phyloP scores from a whole-genome alignment of 176 grass and related monocot genomes.

The maize (Zea mays) region Zm-B73-REFERENCE-NAM-5.0 NC_050102.1:143327501-143328000 shows the following conservation, averaged over 20 bases:
- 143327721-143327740: slow-evolving; percentile 13
- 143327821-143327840: slow-evolving; percentile 50
- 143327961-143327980: neutral
- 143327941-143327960: neutral
- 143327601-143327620: neutral
- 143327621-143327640: neutral
- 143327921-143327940: slow-evolving; percentile 12
- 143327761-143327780: slow-evolving; percentile 51
- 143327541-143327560: neutral
- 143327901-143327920: slow-evolving; percentile 30
- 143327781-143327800: slow-evolving; percentile 31
- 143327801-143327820: slow-evolving; percentile 48
- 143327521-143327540: neutral
- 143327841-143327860: slow-evolving; percentile 53
- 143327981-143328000: neutral
- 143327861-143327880: slow-evolving; percentile 29
- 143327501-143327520: too few species aligned
- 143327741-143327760: slow-evolving; percentile 44
- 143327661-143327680: neutral
- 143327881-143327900: neutral
- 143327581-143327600: neutral
- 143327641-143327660: neutral
- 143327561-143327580: neutral
- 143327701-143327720: neutral
- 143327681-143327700: neutral